A percentile compares a stretch with the other conserved stretches of the same genome.
phyloP scores from a whole-genome alignment of 306 rosid genomes.

The Inga laurina region DNA sequence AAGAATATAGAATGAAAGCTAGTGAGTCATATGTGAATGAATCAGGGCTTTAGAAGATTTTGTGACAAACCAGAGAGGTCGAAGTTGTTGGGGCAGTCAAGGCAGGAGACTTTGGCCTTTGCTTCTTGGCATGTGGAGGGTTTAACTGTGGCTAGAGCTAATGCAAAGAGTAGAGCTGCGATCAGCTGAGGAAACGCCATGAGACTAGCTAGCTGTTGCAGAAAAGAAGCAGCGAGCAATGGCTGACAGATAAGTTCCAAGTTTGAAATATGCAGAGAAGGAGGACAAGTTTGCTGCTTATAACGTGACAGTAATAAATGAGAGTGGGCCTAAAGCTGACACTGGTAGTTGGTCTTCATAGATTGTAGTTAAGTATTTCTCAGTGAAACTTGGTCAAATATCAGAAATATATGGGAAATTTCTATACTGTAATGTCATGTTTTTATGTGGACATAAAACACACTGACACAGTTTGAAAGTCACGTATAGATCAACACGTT shows the following conservation, averaged over 20 bases:
- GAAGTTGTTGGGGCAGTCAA: constrained; percentile 50
- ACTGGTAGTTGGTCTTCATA: constrained; percentile 37
- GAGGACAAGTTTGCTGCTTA: constrained; percentile 24
- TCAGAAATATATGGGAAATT: neutral
- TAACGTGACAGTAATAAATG: constrained; percentile 40
- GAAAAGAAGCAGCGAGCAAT: neutral
- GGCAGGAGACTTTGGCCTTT: constrained; percentile 72
- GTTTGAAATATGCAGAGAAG: constrained; percentile 17
- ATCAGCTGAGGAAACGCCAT: constrained; percentile 55
- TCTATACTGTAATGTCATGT: neutral
- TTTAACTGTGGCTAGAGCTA: constrained; percentile 44
- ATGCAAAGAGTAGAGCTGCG: constrained; percentile 46
- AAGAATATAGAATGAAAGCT: neutral
- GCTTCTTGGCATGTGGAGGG: constrained; percentile 50
- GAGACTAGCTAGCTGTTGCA: neutral
- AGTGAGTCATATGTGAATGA: neutral
- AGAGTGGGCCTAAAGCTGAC: constrained; percentile 19
- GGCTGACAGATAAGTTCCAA: neutral
- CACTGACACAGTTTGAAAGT: neutral
- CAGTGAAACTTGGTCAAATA: neutral
- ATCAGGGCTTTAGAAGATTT: neutral
- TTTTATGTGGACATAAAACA: neutral
- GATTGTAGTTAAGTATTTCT: constrained; percentile 13
- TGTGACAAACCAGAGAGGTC: constrained; percentile 66
- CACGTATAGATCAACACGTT: neutral